phyloP scores from a whole-genome alignment of 1,284 basidiomycete species.

The Naganishia liquefaciens region DNA sequence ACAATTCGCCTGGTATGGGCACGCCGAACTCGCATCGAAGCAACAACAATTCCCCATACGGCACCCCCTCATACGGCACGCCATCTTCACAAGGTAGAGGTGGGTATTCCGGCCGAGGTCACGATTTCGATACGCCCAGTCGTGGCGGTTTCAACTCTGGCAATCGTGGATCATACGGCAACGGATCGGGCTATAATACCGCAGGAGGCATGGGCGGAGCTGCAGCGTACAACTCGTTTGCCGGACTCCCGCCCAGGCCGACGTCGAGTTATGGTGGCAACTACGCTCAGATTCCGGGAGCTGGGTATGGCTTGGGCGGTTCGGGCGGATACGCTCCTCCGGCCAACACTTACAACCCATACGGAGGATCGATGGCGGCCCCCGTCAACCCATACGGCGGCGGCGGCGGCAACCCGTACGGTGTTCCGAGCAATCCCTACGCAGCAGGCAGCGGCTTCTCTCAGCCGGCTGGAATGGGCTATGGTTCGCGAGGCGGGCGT shows the following conservation, averaged over 20 bases:
- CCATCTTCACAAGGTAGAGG: slow-evolving; percentile 3
- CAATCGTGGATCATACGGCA: slow-evolving; percentile 30
- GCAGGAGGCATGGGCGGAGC: slow-evolving; percentile 31
- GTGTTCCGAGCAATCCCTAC: slow-evolving; percentile 34
- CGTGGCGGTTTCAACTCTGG: slow-evolving; percentile 9
- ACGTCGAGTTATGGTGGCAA: not conserved
- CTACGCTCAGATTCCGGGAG: slow-evolving; percentile 1
- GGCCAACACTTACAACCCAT: slow-evolving; percentile 14
- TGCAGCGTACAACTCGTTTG: slow-evolving; percentile 12
- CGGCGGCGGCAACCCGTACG: slow-evolving; percentile 31
- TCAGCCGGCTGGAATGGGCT: not conserved
- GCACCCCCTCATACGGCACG: slow-evolving; percentile 12
- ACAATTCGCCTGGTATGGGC: slow-evolving; percentile 26
- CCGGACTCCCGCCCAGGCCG: slow-evolving; percentile 5
- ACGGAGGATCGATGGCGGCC: slow-evolving; percentile 9
- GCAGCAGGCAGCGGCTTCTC: slow-evolving; percentile 27
- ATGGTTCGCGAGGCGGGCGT: slow-evolving; percentile 31
- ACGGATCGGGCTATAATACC: slow-evolving; percentile 30
- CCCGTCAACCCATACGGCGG: not conserved
- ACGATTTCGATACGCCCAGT: slow-evolving; percentile 9
- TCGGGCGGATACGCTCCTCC: slow-evolving; percentile 12
- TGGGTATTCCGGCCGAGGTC: slow-evolving; percentile 15
- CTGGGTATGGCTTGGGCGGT: slow-evolving; percentile 13
- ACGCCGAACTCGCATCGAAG: slow-evolving; percentile 13
- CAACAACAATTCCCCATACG: slow-evolving; percentile 18